Evolutionary conservation across 2,329 filamentous ascomycete genomes (phyloP).

Genomic region (Coniochaeta sp.): DNA sequence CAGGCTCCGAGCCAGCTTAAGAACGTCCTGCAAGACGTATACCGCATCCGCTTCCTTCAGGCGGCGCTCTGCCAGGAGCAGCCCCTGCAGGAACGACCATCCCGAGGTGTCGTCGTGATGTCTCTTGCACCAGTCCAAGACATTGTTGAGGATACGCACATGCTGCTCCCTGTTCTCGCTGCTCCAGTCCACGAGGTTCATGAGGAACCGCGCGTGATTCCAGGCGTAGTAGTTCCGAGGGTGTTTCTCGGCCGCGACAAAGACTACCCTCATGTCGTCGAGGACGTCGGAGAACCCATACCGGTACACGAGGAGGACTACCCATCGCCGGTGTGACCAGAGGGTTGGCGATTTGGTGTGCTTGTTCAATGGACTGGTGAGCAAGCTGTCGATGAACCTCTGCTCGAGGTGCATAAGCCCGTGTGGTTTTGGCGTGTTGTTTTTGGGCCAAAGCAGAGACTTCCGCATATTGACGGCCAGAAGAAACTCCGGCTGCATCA

Average conservation of each 20-base stretch:
- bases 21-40: slow-evolving; percentile 30
- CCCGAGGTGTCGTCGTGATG: slow-evolving; percentile 68
- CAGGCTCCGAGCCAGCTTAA: slow-evolving; percentile 43
- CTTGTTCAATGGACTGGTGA: slow-evolving; percentile 71
- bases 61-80: slow-evolving; percentile 31
- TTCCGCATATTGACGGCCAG: slow-evolving; percentile 77
- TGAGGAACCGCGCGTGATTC: slow-evolving; percentile 62
- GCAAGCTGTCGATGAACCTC: slow-evolving; percentile 58
- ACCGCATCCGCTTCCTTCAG: slow-evolving; percentile 14
- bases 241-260: slow-evolving; percentile 68
- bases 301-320: slow-evolving; percentile 30
- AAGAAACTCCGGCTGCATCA: slow-evolving; percentile 77
- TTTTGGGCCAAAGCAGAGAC: too few relatives aligned
- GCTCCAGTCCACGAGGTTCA: slow-evolving; percentile 21
- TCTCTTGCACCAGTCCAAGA: slow-evolving; percentile 55
- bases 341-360: slow-evolving; percentile 85
- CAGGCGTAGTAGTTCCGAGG: slow-evolving; percentile 82
- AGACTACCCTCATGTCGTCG: slow-evolving; percentile 45
- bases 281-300: slow-evolving; percentile 22
- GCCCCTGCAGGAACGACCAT: slow-evolving; percentile 59
- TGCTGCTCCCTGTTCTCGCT: not conserved
- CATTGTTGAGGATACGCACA: slow-evolving; percentile 23
- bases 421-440: too few relatives aligned
- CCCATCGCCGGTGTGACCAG: slow-evolving; percentile 73
- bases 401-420: slow-evolving; percentile 42